Evolutionary conservation across 768 basidiomycete species (phyloP).

Genomic region (Rhodotorula sphaerocarpa): DNA sequence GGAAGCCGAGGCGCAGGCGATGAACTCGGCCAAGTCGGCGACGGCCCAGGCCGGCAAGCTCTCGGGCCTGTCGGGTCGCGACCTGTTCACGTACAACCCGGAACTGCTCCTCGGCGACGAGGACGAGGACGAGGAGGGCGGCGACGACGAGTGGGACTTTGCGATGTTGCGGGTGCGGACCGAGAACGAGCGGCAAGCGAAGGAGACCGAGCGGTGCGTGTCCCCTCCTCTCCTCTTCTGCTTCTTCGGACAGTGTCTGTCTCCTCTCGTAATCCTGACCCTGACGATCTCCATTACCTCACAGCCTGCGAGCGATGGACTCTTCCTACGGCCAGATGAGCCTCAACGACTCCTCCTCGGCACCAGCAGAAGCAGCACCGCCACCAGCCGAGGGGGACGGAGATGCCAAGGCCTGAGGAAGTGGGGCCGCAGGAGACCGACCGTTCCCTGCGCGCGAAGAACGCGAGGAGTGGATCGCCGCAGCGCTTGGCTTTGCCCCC

Average conservation of each 20-base stretch:
- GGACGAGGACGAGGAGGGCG: slow-evolving; percentile 59
- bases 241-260: no score
- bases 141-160: slow-evolving; percentile 51
- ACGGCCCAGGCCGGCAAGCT: slow-evolving; percentile 80
- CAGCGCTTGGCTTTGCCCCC: no score
- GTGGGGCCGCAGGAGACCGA: no score
- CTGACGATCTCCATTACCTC: background rate
- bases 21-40: slow-evolving; percentile 70
- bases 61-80: slow-evolving; percentile 87
- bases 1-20: slow-evolving; percentile 71
- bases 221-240: background rate
- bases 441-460: no score
- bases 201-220: slow-evolving; percentile 44
- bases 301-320: slow-evolving; percentile 25
- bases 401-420: no score
- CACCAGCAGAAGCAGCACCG: no score
- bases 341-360: no score
- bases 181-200: slow-evolving; percentile 54
- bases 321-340: background rate
- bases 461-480: no score
- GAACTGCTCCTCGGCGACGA: slow-evolving; percentile 49
- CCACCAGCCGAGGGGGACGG: no score
- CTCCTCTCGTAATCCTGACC: background rate
- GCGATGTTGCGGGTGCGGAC: slow-evolving; percentile 57
- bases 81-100: slow-evolving; percentile 93